Conservation (phyloP, 2,329 filamentous ascomycete species). For the Penicillium sp. region DNA sequence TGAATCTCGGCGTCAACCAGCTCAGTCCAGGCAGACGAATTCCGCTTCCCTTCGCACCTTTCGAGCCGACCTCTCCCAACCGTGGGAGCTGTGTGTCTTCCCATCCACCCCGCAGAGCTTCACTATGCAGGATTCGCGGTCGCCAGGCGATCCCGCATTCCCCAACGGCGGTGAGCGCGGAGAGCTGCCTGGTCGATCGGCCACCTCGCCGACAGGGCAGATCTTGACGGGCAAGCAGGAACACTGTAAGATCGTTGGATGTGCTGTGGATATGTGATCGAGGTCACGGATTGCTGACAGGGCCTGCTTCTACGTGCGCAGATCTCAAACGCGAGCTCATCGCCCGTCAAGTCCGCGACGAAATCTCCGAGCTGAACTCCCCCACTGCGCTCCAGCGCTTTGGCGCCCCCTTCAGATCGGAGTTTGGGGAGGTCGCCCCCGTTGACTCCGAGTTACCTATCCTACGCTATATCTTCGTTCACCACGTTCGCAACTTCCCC, state of each 20-base stretch:
- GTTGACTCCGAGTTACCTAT: conserved; percentile 92
- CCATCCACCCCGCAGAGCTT: not conserved
- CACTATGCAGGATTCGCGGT: conserved; percentile 7
- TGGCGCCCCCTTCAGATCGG: conserved; percentile 89
- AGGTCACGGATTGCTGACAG: not conserved
- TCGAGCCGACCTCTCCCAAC: no score
- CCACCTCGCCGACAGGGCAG: conserved; percentile 53
- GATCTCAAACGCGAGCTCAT: conserved; percentile 96
- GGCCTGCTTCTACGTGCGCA: conserved; percentile 36
- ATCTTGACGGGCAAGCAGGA: conserved; percentile 93
- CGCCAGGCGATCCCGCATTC: conserved; percentile 12
- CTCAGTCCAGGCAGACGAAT: conserved; percentile 34
- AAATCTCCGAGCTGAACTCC: conserved; percentile 90
- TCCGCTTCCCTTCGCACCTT: conserved; percentile 6
- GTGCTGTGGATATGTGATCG: conserved; percentile 10
- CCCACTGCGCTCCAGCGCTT: conserved; percentile 93
- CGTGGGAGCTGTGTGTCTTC: not conserved
- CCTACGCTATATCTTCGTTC: conserved; percentile 92
- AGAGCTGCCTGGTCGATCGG: conserved; percentile 10
- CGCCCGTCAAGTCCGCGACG: conserved; percentile 80
- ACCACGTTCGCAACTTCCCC: conserved; percentile 96
- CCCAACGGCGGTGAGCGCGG: conserved; percentile 15
- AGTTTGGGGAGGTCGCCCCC: conserved; percentile 87
- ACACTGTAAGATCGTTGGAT: conserved; percentile 65
- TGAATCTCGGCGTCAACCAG: conserved; percentile 21